phyloP scores from a whole-genome alignment of 2,329 filamentous ascomycete genomes.

The Aureobasidium leucospermi region DNA sequence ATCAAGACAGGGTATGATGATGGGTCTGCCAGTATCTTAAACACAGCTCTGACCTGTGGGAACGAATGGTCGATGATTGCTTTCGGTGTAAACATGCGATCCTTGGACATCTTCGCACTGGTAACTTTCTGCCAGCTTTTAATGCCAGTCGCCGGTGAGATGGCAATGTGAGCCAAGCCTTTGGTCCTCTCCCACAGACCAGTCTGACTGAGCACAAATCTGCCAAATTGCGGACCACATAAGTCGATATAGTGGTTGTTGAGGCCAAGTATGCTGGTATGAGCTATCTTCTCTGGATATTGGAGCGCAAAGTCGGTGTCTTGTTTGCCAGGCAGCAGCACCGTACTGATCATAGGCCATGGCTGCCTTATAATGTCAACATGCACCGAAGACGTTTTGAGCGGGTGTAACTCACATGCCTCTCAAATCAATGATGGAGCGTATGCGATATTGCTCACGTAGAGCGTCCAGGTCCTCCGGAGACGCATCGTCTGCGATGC shows the following conservation, averaged over 20 bases:
- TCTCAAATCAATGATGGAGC: background rate
- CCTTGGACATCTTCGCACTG: background rate
- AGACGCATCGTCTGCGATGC: background rate
- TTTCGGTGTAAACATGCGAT: background rate
- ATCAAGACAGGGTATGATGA: conserved; percentile 1
- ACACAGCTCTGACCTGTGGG: conserved; percentile 1
- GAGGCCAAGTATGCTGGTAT: background rate
- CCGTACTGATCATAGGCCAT: background rate
- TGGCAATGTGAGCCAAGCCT: background rate
- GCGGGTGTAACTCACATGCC: background rate
- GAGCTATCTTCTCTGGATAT: background rate
- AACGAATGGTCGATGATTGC: background rate
- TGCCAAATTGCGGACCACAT: background rate
- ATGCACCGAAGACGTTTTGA: no score
- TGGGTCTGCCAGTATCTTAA: background rate
- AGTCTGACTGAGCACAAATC: background rate
- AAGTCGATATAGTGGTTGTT: background rate
- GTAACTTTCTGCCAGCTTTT: background rate
- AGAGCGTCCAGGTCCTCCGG: background rate
- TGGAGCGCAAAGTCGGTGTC: background rate
- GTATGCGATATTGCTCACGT: background rate
- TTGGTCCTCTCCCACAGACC: background rate
- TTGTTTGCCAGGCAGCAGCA: background rate
- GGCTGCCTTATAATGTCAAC: background rate
- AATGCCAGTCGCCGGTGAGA: background rate